Base-by-base conservation (phyloP, 495 filamentous ascomycete species). In the Neurospora sp. region DNA sequence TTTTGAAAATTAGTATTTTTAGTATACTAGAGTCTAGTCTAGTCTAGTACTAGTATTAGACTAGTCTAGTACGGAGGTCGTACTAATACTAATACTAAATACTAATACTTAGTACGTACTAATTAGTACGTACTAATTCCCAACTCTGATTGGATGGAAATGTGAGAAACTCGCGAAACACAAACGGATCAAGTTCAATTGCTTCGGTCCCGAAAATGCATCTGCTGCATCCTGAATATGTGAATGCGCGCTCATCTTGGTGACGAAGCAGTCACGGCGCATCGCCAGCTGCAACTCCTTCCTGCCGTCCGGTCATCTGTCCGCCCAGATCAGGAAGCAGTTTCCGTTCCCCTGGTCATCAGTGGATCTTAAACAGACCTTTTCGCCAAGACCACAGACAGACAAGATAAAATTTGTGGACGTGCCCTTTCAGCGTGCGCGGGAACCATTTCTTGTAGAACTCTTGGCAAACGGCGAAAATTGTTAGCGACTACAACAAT, bases 401-500 rank as follows among this genome's bases (percentile, higher is more conserved):
- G 0, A 54, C 46, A 54, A 54, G 9, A 54, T 23, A 27, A 5
- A 0, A 27, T 23, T 12, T 27, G 7, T 4, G 2, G 42, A 46
- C 10, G 7, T 11, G 46, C 10, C 20, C 3, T n/a, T 0, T 54
- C 0, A 27, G 16, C 42, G 0, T 1, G 2, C 18, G 3, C 20
- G 2, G 8, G 4, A 5, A 0, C 0, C 11, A 23, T 54, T 54
- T 27, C 10, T 5, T 54, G 46, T 54, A 54, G n/a, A 0, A 1
- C 0, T 27, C 10, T 54, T 54, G 20, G 46, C 42, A 20, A 6
- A 6, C 1, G n/a, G 1, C 10, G 1, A 3, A 54, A 54, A 27
- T 1, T 27, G 20, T 27, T 27, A 54, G 46, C 20, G 46, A 54
- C 20, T 5, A 4, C 42, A 44, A 46, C 6, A 10, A 4, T 10